Evolutionary conservation across 495 filamentous ascomycete genomes (phyloP).

Genomic region (Cercophora newfieldiana): DNA sequence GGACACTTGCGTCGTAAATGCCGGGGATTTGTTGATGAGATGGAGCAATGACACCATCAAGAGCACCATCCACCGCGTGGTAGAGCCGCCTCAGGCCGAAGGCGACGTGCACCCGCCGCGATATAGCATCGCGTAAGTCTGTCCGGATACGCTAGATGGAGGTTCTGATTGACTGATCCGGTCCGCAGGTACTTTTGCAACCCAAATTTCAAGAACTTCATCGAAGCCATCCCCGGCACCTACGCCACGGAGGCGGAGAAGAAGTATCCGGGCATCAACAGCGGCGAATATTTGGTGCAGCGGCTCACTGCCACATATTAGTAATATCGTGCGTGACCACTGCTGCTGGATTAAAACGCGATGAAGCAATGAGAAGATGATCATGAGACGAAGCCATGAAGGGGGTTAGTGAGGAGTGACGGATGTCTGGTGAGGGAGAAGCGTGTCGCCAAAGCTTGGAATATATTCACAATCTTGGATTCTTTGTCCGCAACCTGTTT

Average conservation of each 20-base stretch:
- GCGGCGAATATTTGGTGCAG: constrained; percentile 80
- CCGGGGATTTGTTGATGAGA: constrained; percentile 81
- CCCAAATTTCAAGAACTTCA: constrained; percentile 73
- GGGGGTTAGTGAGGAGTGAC: not conserved
- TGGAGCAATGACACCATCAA: constrained; percentile 92
- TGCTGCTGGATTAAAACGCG: not conserved
- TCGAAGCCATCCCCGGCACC: constrained; percentile 87
- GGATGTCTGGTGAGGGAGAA: not conserved
- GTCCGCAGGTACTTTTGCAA: constrained; percentile 79
- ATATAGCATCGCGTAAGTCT: constrained; percentile 67
- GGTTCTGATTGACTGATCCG: not conserved
- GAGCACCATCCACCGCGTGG: constrained; percentile 85
- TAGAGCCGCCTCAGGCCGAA: constrained; percentile 67
- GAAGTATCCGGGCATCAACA: constrained; percentile 78
- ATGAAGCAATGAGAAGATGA: not conserved
- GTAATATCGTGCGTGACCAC: not conserved
- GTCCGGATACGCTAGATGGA: not conserved
- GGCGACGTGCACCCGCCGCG: constrained; percentile 58
- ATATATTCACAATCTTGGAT: too few relatives aligned
- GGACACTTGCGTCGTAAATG: constrained; percentile 86
- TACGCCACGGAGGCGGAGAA: constrained; percentile 66
- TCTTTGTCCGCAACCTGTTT: too few relatives aligned
- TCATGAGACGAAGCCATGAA: not conserved
- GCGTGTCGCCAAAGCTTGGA: not conserved
- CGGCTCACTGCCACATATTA: constrained; percentile 73